Percentiles rank a stretch among this genome's conserved stretches.
Evolutionary conservation across 306 rosid species (phyloP).

Genomic region (Vigna unguiculata): DNA sequence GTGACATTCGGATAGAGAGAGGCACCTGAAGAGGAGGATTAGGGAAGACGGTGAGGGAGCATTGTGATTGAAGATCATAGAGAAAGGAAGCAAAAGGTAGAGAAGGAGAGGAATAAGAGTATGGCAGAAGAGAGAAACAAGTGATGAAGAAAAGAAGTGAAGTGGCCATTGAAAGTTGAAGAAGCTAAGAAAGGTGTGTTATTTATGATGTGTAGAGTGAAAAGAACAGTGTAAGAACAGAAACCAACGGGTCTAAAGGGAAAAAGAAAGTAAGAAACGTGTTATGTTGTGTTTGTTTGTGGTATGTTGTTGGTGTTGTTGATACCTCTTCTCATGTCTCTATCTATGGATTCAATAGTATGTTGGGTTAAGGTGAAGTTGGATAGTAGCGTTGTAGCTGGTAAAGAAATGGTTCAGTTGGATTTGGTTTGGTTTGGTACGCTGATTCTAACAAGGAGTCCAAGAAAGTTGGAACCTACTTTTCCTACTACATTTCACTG

Average conservation of each 20-base stretch:
- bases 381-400: neutral
- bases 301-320: neutral
- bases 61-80: conserved; percentile 67
- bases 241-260: too few species aligned
- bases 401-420: neutral
- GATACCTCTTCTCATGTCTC: neutral
- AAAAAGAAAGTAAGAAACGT: conserved; percentile 1
- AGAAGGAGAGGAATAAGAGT: conserved; percentile 39
- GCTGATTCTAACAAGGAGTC: neutral
- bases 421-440: conserved; percentile 5
- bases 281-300: neutral
- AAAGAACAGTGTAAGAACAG: neutral
- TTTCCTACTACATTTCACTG: neutral
- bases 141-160: conserved; percentile 47
- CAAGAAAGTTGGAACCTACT: conserved; percentile 20
- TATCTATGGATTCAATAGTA: neutral
- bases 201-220: neutral
- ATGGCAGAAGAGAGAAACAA: conserved; percentile 42
- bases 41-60: conserved; percentile 56
- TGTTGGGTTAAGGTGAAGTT: conserved; percentile 1
- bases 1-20: neutral
- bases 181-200: conserved; percentile 34
- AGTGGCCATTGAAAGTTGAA: conserved; percentile 50
- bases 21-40: conserved; percentile 69
- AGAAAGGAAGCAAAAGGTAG: conserved; percentile 52